Evolutionary conservation across 164 flowering plant genomes (phyloP).

Genomic region (Warburgia ugandensis): DNA sequence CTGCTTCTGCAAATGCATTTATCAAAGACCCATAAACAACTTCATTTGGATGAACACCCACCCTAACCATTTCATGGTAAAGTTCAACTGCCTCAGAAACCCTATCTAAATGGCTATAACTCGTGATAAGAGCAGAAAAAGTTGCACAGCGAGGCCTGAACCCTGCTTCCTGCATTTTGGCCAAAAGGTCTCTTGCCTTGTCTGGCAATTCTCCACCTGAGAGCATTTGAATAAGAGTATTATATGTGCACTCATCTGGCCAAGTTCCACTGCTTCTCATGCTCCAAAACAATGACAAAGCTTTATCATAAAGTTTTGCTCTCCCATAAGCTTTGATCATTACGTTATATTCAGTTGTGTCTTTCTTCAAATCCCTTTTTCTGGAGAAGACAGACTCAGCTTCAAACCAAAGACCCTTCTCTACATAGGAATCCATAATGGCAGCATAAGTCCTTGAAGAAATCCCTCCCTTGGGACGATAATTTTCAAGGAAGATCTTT

Average conservation of each 20-base stretch:
- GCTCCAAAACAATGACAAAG: conserved; percentile 53
- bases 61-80: conserved; percentile 47
- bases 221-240: conserved; percentile 80
- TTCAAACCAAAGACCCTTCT: conserved; percentile 73
- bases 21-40: conserved; percentile 75
- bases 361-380: conserved; percentile 43
- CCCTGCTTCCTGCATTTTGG: conserved; percentile 66
- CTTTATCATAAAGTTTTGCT: conserved; percentile 70
- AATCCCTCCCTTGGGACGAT: conserved; percentile 17
- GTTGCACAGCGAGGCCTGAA: conserved; percentile 59
- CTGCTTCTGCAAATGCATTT: conserved; percentile 74
- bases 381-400: conserved; percentile 63
- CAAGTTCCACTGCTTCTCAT: conserved; percentile 81
- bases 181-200: conserved; percentile 44
- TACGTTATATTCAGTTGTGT: conserved; percentile 66
- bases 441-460: conserved; percentile 57
- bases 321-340: conserved; percentile 91
- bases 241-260: conserved; percentile 89
- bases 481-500: conserved; percentile 34
- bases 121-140: conserved; percentile 64
- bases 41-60: conserved; percentile 72
- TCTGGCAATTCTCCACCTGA: conserved; percentile 56
- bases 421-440: conserved; percentile 76
- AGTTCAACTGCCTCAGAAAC: conserved; percentile 58
- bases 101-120: conserved; percentile 47